Evolutionary conservation across 148 eudicot genomes (phyloP).

Genomic region (Rheum nobile): DNA sequence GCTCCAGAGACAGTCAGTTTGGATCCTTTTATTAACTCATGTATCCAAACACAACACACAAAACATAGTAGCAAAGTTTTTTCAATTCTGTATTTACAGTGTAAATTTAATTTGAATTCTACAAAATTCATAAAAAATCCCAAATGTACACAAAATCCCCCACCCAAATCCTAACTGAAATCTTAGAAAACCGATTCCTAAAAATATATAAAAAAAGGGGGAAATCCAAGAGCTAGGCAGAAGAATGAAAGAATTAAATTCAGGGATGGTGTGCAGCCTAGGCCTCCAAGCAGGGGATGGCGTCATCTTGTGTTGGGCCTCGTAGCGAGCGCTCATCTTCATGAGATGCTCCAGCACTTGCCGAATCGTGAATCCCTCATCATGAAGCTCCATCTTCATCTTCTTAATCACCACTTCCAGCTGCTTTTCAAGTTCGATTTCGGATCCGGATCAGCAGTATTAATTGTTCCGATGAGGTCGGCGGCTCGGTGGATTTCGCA

Average conservation of each 20-base stretch:
- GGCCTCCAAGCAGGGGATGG: slow-evolving; percentile 42
- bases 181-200: not conserved
- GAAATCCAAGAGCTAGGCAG: too few relatives aligned
- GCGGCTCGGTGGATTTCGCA: not conserved
- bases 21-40: too few relatives aligned
- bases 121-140: not conserved
- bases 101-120: not conserved
- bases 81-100: not conserved
- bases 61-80: too few relatives aligned
- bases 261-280: slow-evolving; percentile 40
- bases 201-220: too few relatives aligned
- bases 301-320: slow-evolving; percentile 20
- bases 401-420: slow-evolving; percentile 20
- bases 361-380: slow-evolving; percentile 19
- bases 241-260: slow-evolving; percentile 6
- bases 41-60: too few relatives aligned
- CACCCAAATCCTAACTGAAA: not conserved
- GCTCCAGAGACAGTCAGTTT: too few relatives aligned
- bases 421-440: slow-evolving; percentile 24
- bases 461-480: too few relatives aligned
- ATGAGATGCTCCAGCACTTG: slow-evolving; percentile 30
- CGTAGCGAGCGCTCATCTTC: slow-evolving; percentile 18
- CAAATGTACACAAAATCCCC: too few relatives aligned
- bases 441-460: not conserved
- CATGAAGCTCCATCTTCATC: not conserved